Evolutionary conservation across 78 protist species (phyloP), one percentile per base, ranked within the genome.

Genomic region (Anaeramoeba flamelloides): DNA sequence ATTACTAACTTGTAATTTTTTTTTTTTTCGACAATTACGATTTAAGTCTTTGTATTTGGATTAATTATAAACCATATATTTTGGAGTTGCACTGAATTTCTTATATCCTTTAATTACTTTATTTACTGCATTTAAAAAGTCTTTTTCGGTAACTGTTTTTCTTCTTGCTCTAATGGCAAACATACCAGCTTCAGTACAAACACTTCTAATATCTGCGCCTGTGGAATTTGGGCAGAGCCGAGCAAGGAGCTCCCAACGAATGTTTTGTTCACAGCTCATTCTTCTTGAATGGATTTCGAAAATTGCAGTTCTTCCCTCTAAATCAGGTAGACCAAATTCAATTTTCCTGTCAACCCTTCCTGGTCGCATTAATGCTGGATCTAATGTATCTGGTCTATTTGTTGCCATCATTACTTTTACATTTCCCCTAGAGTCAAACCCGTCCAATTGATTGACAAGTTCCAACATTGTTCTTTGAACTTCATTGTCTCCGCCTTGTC

Each of bases 401-500:
- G 99, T 96, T 1, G 99, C 99, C 99, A 96, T 96, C 36, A 96
- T 81, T n/a, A n/a, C n/a, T 82, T 97, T 97, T 78, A 97, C 91
- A 81, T 96, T 95, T 30, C 99, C 99, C 32, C 99, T 88, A 12
- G 99, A 87, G 30, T 97, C 99, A 75, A 97, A 97, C 39, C 99
- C 99, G 86, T 97, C 99, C 38, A 97, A 85, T 84, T 97, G 99
- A 85, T 93, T 95, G 86, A 97, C 92, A 34, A 97, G 92, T 86
- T 97, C 99, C 1, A 97, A 89, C 99, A 97, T 97, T 1, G 99
- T 97, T 0, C 99, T 86, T 83, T 97, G 99, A 41, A 97, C 98
- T 82, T 97, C 99, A 79, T 91, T 94, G 83, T 96, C 99, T 8
- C 98, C 95, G 31, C 94, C 95, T 0, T 91, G 93, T 32, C 94